Base-by-base conservation (phyloP, 1,284 basidiomycete species). In the Porodaedalea pini region DNA sequence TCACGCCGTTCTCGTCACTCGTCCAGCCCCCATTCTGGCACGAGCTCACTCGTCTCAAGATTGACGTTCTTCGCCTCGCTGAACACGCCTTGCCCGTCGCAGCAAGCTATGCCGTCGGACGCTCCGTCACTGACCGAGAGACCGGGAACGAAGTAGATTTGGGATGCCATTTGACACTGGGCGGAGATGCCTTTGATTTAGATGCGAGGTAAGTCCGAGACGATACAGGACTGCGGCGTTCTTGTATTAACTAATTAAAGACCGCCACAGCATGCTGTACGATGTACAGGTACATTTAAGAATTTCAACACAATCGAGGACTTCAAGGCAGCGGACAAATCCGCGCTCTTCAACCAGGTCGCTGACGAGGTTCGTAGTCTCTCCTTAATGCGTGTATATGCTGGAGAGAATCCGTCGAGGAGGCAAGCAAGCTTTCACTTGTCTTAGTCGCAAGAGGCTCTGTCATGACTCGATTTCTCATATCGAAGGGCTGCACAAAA, bases 291-390 rank as follows among this genome's bases (percentile, higher is more conserved):
- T 8, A 73, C 77, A 1, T 79, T 98, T 65, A 95, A 94, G 78
- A 94, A 94, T 69, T 95, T 82, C 75, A 99, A 99, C 69, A 98
- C 97, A 1, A 87, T 98, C 64, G 95, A 98, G 65, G 93, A 97
- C 11, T 99, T 99, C 76, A 94, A 90, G 67, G 80, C 82, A 1
- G 86, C 87, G 1, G 92, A 98, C 66, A 98, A 99, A 78, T 84
- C 86, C 21, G 81, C 81, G 13, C 70, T 97, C 6, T 94, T 98
- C 70, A 89, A 90, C 60, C 67, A 78, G 21, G 70, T 86, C 55
- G 79, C 85, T 0, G 78, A 85, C 61, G 76, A 83, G 72, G 88
- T 88, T 60, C 62, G 71, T 50, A 10, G n/a, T n/a, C n/a, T n/a
- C n/a, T n/a, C n/a, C n/a, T 25, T 13, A 10, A 43, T 47, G n/a